Evolutionary conservation across 495 filamentous ascomycete species (phyloP), one percentile per base, ranked within the genome.

Genomic region (Bombardia bombarda): DNA sequence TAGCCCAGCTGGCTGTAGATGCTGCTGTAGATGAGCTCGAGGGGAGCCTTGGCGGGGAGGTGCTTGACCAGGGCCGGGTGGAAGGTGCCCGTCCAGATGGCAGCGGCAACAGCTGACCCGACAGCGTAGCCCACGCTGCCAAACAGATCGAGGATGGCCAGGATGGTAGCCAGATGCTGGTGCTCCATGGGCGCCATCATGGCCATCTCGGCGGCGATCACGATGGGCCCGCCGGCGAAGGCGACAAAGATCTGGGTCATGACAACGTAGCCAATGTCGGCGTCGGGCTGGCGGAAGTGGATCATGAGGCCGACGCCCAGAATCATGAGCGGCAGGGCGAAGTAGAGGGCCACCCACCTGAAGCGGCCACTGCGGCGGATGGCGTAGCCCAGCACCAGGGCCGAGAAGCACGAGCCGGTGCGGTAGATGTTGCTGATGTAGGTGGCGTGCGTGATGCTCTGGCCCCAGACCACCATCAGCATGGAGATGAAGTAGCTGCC

Each of bases 171-270:
- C 26, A 86, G 63, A 45, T 84, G 61, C 26, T 83, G 65, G 46
- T 85, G 83, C 8, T 69, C 59, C 1, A 74, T 66, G 1, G 75
- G 73, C 0, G 80, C 77, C 66, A 86, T 78, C 43, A 80, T 67
- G 9, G 81, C 78, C n/a, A 85, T 72, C 51, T 86, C 74, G 39
- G 74, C 73, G 32, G 61, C 60, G 46, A 86, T 73, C 35, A 84
- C 73, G 12, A 69, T 55, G 25, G 63, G 58, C 14, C 69, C 69
- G 32, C 79, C 82, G 18, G 72, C 70, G 50, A 88, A 79, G 24
- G 83, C 77, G 49, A 86, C 83, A 64, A 86, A 80, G 60, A 87
- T 82, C 60, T 87, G 82, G 47, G 74, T 80, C 78, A 86, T 84
- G 60, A 86, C 61, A 7, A 84, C 52, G 56, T 77, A 80, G 17